Evolutionary conservation across 805 yeast species (phyloP), one percentile per base, ranked within the genome.

Genomic region (Pichia membranifaciens): DNA sequence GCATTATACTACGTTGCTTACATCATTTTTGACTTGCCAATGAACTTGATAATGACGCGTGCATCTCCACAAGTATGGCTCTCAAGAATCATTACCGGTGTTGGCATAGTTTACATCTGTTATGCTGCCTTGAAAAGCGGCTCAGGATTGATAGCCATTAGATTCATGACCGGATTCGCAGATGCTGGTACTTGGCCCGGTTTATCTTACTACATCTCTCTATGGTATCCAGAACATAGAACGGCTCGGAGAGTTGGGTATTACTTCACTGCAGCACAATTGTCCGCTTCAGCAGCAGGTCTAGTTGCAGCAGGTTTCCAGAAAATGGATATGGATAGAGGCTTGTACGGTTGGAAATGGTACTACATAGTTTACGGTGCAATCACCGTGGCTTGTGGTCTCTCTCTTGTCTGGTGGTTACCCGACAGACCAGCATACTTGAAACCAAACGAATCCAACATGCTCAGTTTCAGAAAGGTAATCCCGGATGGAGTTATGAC

Each of bases 141-240:
- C 4, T 58, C 73, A 8, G 91, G 91, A 5, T 68, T 87, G 28
- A 78, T 81, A 48, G 95, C 89, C 2, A 64, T 81, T 38, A 72
- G 95, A 53, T 79, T 87, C 49, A 72, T 87, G 48, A 75, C 84
- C 25, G 95, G 95, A 41, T 54, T 83, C 47, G 84, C 82, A 48
- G 87, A 87, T 44, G 93, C 95, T 10, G 95, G 95, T 37, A 79
- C 87, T 4, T 87, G 95, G 95, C 95, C 95, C 1, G 95, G 95
- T 9, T 72, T 87, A 83, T 79, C 88, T 20, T 87, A 87, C 65
- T 87, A 87, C 58, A 72, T 87, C 38, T 78, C 90, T 0, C 68
- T 87, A 56, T 87, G 95, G 91, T 87, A 87, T 59, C 96, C 96
- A 2, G 76, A 81, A 44, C 81, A 84, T 41, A 71, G 93, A 50